Base-by-base conservation (phyloP, 805 yeast species). In the Candida sphagnicola region DNA sequence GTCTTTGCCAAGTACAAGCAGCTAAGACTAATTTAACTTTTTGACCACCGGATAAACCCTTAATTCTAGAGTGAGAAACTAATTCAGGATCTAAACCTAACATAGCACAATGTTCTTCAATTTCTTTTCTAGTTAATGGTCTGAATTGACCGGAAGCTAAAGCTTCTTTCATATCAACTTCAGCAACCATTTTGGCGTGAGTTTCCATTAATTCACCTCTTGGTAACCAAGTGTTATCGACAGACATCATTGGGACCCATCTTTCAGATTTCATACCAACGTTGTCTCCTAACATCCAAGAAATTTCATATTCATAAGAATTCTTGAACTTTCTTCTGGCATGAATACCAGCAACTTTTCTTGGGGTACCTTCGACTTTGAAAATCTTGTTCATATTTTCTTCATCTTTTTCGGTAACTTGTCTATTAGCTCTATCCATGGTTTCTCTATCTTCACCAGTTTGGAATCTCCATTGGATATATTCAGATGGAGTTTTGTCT, bases 361-460 rank as follows among this genome's bases (percentile, higher is more conserved):
- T 90, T 72, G 89, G 90, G 49, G 98, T 81, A 75, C 97, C 96
- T 74, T 93, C 99, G 66, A 93, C 81, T 85, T 87, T 89, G 90
- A 89, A 93, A 76, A 93, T 85, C 82, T 91, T 93, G 90, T 93
- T 89, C 99, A 93, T 93, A 67, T 95, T 87, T 73, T 83, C 80
- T 80, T 90, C 97, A 76, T 93, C 99, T 59, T 78, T 75, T 78
- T 93, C 99, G 67, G 85, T 89, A 71, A 93, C 89, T 72, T 84
- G 91, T 81, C 99, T 88, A 73, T 95, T 88, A 70, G 98, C 99
- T 80, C 98, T 87, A 81, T 93, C 99, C 99, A 93, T 93, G 75
- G 99, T 93, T 81, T 93, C 99, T 80, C 99, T 89, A 76, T 93
- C 99, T 80, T 93, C 99, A 90, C 99, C 99, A 68, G 99, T 93